Evolutionary conservation across 2,329 filamentous ascomycete species (phyloP).

Genomic region (Drechslera avenae): DNA sequence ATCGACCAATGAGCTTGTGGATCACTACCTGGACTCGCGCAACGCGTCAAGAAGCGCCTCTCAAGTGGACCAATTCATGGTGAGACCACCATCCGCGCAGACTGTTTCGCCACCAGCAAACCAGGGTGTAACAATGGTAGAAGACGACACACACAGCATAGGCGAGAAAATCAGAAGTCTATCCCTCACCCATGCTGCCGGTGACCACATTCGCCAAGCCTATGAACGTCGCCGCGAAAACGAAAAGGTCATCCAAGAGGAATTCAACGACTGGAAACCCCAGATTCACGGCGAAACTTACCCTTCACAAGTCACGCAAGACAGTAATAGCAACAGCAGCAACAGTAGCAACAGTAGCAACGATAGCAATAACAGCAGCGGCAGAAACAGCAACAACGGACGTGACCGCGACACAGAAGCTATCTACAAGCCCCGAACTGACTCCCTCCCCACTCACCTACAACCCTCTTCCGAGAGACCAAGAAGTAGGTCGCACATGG

Average conservation of each 20-base stretch:
- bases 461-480: not conserved
- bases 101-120: constrained; percentile 17
- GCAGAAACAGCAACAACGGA: not conserved
- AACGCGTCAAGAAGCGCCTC: constrained; percentile 6
- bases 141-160: constrained; percentile 38
- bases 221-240: constrained; percentile 34
- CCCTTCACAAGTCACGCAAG: not conserved
- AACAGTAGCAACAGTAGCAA: too few relatives aligned
- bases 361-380: too few relatives aligned
- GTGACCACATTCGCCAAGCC: constrained; percentile 17
- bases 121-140: constrained; percentile 30
- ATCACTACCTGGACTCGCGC: not conserved
- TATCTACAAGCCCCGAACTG: constrained; percentile 3
- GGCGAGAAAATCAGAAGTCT: constrained; percentile 42
- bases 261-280: constrained; percentile 27
- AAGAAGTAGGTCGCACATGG: constrained; percentile 5
- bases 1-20: constrained; percentile 1
- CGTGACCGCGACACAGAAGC: not conserved
- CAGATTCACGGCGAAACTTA: constrained; percentile 13
- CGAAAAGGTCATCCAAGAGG: constrained; percentile 36
- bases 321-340: constrained; percentile 1
- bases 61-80: constrained; percentile 3
- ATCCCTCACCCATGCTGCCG: constrained; percentile 19
- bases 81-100: constrained; percentile 15
- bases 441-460: constrained; percentile 11